Percentiles rank a stretch among this genome's conserved stretches.
phyloP scores from a whole-genome alignment of 768 basidiomycete genomes.

The Suillus brevipes region DNA sequence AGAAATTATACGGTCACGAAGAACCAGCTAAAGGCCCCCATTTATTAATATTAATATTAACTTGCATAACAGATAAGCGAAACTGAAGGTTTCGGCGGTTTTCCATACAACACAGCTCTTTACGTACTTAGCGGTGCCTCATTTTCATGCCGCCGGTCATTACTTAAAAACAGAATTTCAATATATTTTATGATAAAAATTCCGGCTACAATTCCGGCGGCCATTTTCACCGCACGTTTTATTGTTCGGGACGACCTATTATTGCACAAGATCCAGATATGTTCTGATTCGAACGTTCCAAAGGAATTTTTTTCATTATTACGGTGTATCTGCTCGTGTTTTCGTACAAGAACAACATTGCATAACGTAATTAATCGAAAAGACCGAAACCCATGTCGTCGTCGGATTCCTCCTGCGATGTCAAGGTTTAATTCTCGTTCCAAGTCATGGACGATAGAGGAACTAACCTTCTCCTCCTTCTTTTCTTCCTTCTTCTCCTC shows the following conservation, averaged over 20 bases:
- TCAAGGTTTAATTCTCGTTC: slow-evolving; percentile 6
- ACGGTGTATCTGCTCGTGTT: slow-evolving; percentile 5
- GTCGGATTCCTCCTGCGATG: slow-evolving; percentile 82
- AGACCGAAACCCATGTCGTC: slow-evolving; percentile 99
- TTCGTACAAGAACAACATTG: slow-evolving; percentile 9
- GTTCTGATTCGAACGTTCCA: slow-evolving; percentile 14
- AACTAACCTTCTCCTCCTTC: slow-evolving; percentile 82
- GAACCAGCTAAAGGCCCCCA: neutral
- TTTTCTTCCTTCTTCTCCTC: slow-evolving; percentile 82
- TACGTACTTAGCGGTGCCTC: slow-evolving; percentile 12
- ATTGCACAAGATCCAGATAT: neutral
- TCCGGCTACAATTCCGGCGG: slow-evolving; percentile 10
- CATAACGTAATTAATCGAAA: slow-evolving; percentile 70
- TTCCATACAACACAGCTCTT: slow-evolving; percentile 7
- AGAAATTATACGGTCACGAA: neutral
- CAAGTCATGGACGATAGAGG: neutral
- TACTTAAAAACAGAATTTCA: slow-evolving; percentile 1
- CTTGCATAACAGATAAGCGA: neutral
- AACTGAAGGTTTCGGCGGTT: slow-evolving; percentile 5
- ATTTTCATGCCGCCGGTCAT: slow-evolving; percentile 21
- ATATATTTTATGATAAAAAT: neutral
- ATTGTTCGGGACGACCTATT: neutral
- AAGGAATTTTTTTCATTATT: slow-evolving; percentile 10
- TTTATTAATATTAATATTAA: no score
- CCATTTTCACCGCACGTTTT: slow-evolving; percentile 1